Evolutionary conservation across 2,329 filamentous ascomycete genomes (phyloP).

Genomic region (Hysterium pulicare): DNA sequence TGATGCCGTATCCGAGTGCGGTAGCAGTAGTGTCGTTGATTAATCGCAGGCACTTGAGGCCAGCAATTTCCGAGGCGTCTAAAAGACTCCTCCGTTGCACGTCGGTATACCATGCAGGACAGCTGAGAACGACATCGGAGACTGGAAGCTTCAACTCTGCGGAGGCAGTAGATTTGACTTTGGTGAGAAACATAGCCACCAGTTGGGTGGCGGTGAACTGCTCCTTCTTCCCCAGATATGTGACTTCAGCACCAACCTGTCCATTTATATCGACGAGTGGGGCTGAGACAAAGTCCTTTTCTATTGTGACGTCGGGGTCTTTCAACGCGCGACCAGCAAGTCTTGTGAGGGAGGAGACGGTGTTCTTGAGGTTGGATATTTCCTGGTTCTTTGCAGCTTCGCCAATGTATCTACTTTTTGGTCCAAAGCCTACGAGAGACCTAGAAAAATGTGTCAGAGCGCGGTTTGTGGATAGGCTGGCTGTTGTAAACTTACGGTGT

Average conservation of each 20-base stretch:
- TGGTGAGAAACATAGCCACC: constrained; percentile 91
- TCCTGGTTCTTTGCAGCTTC: constrained; percentile 98
- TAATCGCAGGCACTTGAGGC: constrained; percentile 84
- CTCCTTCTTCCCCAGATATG: constrained; percentile 91
- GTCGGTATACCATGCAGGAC: constrained; percentile 97
- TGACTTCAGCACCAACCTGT: constrained; percentile 91
- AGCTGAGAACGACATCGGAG: constrained; percentile 88
- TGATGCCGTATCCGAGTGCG: constrained; percentile 95
- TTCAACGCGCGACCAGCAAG: constrained; percentile 80
- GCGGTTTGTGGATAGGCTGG: constrained; percentile 12
- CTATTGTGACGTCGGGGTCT: constrained; percentile 89
- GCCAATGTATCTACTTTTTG: constrained; percentile 89
- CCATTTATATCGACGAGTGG: constrained; percentile 85
- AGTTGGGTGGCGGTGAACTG: constrained; percentile 93
- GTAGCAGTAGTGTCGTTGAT: constrained; percentile 98
- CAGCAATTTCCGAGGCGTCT: constrained; percentile 89
- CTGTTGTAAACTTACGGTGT: constrained; percentile 73
- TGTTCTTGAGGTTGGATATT: constrained; percentile 99
- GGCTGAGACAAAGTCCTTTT: constrained; percentile 87
- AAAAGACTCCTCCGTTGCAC: constrained; percentile 83
- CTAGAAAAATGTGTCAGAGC: constrained; percentile 45
- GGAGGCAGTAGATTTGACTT: constrained; percentile 84
- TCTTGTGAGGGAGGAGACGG: constrained; percentile 86
- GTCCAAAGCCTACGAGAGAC: constrained; percentile 90
- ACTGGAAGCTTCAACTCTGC: constrained; percentile 88